Conservation (phyloP, 352 stramenopile genomes). For the Plasmopara viticola region DNA sequence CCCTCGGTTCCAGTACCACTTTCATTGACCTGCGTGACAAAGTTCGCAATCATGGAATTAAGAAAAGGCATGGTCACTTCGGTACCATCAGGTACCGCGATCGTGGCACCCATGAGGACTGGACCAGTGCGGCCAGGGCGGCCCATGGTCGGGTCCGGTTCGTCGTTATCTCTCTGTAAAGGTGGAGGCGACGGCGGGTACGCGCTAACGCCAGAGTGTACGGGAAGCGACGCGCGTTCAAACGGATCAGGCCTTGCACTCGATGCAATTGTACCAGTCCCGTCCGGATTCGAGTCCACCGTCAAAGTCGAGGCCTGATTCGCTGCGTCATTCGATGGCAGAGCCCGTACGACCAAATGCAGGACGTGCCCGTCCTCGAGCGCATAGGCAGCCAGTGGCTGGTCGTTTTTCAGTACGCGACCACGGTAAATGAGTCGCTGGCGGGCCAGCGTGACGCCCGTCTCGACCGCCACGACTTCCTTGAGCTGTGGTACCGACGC, state of each 20-base stretch:
- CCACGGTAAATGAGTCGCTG: slow-evolving; percentile 84
- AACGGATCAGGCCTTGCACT: slow-evolving; percentile 15
- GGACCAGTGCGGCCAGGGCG: slow-evolving; percentile 18
- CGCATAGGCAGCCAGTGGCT: slow-evolving; percentile 61
- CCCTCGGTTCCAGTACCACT: slow-evolving; percentile 9
- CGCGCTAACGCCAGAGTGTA: background rate
- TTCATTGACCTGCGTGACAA: slow-evolving; percentile 48
- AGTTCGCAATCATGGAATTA: slow-evolving; percentile 75
- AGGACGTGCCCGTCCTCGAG: slow-evolving; percentile 80
- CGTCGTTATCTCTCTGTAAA: slow-evolving; percentile 46
- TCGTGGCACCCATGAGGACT: slow-evolving; percentile 72
- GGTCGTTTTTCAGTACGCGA: slow-evolving; percentile 84
- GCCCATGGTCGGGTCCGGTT: slow-evolving; percentile 53
- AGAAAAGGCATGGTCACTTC: slow-evolving; percentile 78
- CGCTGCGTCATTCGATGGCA: slow-evolving; percentile 19
- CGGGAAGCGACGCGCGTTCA: slow-evolving; percentile 5
- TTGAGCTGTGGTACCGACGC: slow-evolving; percentile 78
- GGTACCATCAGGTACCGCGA: slow-evolving; percentile 54
- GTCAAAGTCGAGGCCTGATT: slow-evolving; percentile 18
- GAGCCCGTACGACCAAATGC: slow-evolving; percentile 65
- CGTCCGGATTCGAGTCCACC: slow-evolving; percentile 1
- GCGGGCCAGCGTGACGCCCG: slow-evolving; percentile 59
- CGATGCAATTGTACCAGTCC: slow-evolving; percentile 7
- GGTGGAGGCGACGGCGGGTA: slow-evolving; percentile 6
- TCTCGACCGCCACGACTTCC: slow-evolving; percentile 55